Conservation (phyloP, 1,284 basidiomycete species). For the Boletus semigastroideus region DNA sequence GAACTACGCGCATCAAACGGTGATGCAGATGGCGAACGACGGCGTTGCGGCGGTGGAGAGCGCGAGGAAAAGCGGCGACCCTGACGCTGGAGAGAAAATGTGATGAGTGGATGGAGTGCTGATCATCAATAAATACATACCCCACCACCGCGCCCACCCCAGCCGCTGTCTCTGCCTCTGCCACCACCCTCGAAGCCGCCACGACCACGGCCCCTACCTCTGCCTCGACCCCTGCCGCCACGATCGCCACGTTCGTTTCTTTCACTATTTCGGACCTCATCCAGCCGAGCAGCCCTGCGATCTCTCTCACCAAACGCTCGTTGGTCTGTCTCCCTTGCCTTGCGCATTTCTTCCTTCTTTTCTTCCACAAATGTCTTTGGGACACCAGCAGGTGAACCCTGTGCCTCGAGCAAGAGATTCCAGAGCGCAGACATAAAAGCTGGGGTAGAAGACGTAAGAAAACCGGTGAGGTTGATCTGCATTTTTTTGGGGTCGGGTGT, state of each 20-base stretch:
- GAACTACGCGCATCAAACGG: constrained; percentile 40
- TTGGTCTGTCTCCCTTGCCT: constrained; percentile 69
- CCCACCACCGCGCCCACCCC: constrained; percentile 44
- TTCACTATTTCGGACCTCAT: constrained; percentile 64
- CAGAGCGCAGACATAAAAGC: constrained; percentile 89
- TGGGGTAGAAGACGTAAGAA: constrained; percentile 79
- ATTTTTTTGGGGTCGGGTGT: constrained; percentile 91
- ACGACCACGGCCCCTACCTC: constrained; percentile 49
- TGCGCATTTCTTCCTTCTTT: constrained; percentile 92
- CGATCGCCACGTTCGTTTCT: constrained; percentile 49
- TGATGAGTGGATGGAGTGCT: constrained; percentile 6
- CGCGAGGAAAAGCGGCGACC: constrained; percentile 41
- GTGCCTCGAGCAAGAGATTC: constrained; percentile 88
- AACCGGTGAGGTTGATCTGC: constrained; percentile 93
- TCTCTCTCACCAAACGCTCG: constrained; percentile 71
- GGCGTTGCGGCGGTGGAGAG: constrained; percentile 35
- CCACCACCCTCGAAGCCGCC: constrained; percentile 41
- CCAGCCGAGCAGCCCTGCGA: constrained; percentile 58
- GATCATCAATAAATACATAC: constrained; percentile 28
- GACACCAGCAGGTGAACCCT: constrained; percentile 85
- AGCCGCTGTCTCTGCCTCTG: constrained; percentile 37
- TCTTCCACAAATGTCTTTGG: constrained; percentile 93
- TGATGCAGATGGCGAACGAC: constrained; percentile 35
- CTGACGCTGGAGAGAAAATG: constrained; percentile 34
- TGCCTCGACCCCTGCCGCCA: constrained; percentile 46